A percentile compares a stretch with the other conserved stretches of the same genome.
Evolutionary conservation across 768 basidiomycete species (phyloP).

Genomic region (Amanita jacksonii): DNA sequence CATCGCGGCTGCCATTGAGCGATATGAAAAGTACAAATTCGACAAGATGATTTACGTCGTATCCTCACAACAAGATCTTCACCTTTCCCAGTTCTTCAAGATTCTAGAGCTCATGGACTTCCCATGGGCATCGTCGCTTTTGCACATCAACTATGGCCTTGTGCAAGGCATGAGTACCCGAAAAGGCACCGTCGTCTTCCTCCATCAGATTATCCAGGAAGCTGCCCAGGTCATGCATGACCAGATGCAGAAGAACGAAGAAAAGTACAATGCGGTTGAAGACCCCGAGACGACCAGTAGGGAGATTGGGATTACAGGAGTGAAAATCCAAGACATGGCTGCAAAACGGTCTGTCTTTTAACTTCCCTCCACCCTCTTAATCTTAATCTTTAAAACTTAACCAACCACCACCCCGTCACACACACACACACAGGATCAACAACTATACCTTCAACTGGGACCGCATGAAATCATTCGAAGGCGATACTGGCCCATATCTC

Average conservation of each 20-base stretch:
- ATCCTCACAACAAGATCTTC: conserved; percentile 78
- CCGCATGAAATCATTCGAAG: conserved; percentile 91
- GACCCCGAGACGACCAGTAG: conserved; percentile 72
- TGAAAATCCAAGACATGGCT: conserved; percentile 97
- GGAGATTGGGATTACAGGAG: conserved; percentile 88
- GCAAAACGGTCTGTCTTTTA: conserved; percentile 63
- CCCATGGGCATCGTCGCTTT: conserved; percentile 72
- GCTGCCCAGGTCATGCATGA: conserved; percentile 89
- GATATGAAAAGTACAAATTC: conserved; percentile 84
- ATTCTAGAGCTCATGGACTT: conserved; percentile 84
- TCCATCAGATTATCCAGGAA: conserved; percentile 88
- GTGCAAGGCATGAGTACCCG: conserved; percentile 94
- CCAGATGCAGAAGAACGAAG: conserved; percentile 92
- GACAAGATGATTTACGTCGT: conserved; percentile 92
- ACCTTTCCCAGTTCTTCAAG: conserved; percentile 90
- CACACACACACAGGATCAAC: conserved; percentile 85
- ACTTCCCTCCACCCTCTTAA: conserved; percentile 8
- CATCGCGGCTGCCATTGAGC: conserved; percentile 88
- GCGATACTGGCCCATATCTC: conserved; percentile 91
- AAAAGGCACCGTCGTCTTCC: conserved; percentile 90
- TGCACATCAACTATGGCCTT: conserved; percentile 87
- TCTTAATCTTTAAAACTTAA: no score
- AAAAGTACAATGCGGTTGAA: conserved; percentile 82
- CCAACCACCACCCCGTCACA: no score
- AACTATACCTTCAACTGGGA: conserved; percentile 95